Evolutionary conservation across 352 stramenopile species (phyloP), one percentile per base, ranked within the genome.

Genomic region (Nothophytophthora sp.): DNA sequence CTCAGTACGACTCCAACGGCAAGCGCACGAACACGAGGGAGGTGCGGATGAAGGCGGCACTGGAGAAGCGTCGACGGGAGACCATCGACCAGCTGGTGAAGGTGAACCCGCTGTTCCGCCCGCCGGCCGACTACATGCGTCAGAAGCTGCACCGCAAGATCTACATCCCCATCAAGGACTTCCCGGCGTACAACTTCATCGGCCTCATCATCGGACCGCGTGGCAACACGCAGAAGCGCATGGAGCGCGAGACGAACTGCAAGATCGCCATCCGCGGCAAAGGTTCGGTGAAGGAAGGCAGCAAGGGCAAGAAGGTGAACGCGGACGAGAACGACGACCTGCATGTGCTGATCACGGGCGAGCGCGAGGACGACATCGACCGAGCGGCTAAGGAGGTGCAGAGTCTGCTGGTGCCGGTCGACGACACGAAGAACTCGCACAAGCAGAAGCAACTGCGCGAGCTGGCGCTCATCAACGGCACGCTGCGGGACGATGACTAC

Each of bases 111-210:
- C 72, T 95, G 27, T 96, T 90, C 39, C 86, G 82, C 4, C 85
- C 82, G 12, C 86, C 89, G 5, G 74, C 87, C 0, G 87, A 95
- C 52, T 95, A 98, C 55, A 81, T 93, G 42, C 92, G 88, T 42
- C 78, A 92, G 50, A 99, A 98, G 74, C 77, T 97, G 42, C 87
- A 76, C 38, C 90, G 94, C 30, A 99, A 99, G 75, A 95, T 99
- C 51, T 97, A 97, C 58, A 99, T 99, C 67, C 97, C 97, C 0
- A 78, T 98, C 33, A 95, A 98, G 34, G 91, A 99, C 33, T 98
- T 97, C 80, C 98, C 97, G 0, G 95, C 85, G 5, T 99, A 99
- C 79, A 99, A 99, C 71, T 99, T 99, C 69, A 99, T 99, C 40
- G 97, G 96, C 3, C 69, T 99, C 25, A 99, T 99, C 67, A 99